Evolutionary conservation across 306 rosid species (phyloP).

Genomic region (Cicer arietinum): DNA sequence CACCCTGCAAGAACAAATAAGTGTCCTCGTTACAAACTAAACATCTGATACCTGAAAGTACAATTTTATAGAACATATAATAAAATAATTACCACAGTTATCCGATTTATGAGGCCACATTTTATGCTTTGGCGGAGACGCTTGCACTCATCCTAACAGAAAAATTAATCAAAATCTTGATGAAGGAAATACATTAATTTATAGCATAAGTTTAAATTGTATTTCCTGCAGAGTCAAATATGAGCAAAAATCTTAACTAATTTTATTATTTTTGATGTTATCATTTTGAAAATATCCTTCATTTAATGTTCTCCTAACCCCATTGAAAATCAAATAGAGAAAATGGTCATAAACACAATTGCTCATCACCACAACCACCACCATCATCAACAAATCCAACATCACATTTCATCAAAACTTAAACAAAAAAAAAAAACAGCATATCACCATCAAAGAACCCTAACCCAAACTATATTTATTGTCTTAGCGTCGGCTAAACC

Average conservation of each 20-base stretch:
- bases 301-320: background rate
- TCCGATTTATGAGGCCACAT: slow-evolving; percentile 88
- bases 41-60: slow-evolving; percentile 28
- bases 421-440: too few species aligned
- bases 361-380: too few species aligned
- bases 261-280: background rate
- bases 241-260: background rate
- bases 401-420: too few species aligned
- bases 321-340: background rate
- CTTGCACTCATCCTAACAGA: slow-evolving; percentile 93
- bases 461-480: too few species aligned
- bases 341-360: too few species aligned
- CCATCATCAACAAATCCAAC: too few species aligned
- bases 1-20: slow-evolving; percentile 69
- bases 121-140: slow-evolving; percentile 98
- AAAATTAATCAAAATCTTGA: slow-evolving; percentile 34
- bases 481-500: too few species aligned
- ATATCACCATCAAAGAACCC: too few species aligned
- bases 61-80: slow-evolving; percentile 36
- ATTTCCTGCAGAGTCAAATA: background rate
- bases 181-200: slow-evolving; percentile 19
- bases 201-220: background rate
- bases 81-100: slow-evolving; percentile 76
- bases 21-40: slow-evolving; percentile 45
- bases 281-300: background rate